phyloP scores from a whole-genome alignment of 768 basidiomycete genomes.

The Hygrophoropsis aurantiaca region DNA sequence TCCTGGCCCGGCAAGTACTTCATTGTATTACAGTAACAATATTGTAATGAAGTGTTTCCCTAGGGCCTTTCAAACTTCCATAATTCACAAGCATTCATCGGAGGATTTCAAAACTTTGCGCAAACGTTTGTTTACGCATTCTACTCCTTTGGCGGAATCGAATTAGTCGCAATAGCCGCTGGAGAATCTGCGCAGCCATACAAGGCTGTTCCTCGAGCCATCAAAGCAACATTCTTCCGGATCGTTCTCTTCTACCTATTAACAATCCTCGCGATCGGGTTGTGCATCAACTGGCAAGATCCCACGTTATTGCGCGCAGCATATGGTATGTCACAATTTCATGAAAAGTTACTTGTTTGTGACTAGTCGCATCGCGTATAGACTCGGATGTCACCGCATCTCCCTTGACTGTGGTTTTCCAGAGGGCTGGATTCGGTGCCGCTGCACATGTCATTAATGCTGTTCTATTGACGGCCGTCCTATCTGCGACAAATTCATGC shows the following conservation, averaged over 20 bases:
- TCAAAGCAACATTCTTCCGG: constrained; percentile 68
- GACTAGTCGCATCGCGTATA: constrained; percentile 16
- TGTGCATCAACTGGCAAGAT: constrained; percentile 63
- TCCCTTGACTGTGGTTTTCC: constrained; percentile 63
- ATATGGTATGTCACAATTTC: constrained; percentile 30
- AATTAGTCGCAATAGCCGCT: constrained; percentile 72
- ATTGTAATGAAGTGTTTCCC: neutral
- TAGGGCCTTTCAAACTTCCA: constrained; percentile 54
- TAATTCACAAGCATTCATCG: constrained; percentile 50
- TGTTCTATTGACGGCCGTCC: constrained; percentile 62
- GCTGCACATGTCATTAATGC: constrained; percentile 66
- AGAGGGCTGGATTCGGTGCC: constrained; percentile 60
- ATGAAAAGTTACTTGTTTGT: neutral
- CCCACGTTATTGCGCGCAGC: constrained; percentile 49
- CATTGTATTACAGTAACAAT: neutral
- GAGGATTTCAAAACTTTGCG: constrained; percentile 51
- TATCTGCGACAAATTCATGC: constrained; percentile 65
- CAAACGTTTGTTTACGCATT: constrained; percentile 68
- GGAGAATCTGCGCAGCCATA: constrained; percentile 66
- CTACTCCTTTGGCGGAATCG: constrained; percentile 68
- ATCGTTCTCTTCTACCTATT: constrained; percentile 66
- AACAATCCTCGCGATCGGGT: constrained; percentile 62
- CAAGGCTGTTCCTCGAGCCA: constrained; percentile 61
- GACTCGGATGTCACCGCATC: constrained; percentile 54
- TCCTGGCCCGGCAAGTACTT: constrained; percentile 50